A percentile compares a stretch with the other conserved stretches of the same genome.
Conservation (phyloP, 148 eudicot genomes). For the Diospyros kaki region DNA sequence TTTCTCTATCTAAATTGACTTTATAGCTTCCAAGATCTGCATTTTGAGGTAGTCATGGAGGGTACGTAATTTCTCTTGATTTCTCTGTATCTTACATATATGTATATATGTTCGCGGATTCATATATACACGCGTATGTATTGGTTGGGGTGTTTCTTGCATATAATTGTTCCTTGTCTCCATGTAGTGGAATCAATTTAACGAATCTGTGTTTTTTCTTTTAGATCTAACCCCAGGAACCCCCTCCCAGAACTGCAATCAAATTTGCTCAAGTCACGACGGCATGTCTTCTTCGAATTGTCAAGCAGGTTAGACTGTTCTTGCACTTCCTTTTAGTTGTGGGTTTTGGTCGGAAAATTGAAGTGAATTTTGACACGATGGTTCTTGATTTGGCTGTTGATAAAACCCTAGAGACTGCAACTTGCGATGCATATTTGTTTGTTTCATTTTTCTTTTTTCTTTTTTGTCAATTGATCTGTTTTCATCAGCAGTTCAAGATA, state of each 20-base stretch:
- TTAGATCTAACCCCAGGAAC: conserved; percentile 23
- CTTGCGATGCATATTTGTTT: background rate
- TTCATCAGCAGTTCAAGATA: too few relatives aligned
- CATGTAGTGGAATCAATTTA: background rate
- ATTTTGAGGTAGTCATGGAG: conserved; percentile 25
- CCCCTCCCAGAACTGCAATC: conserved; percentile 10
- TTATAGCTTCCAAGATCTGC: conserved; percentile 13
- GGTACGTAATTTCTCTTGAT: conserved; percentile 36
- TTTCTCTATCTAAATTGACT: conserved; percentile 13
- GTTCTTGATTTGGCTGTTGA: conserved; percentile 9
- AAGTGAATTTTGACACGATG: background rate
- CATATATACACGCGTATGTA: too few relatives aligned
- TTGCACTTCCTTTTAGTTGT: background rate
- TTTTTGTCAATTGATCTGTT: too few relatives aligned
- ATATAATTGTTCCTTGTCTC: background rate
- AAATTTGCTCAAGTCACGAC: conserved; percentile 1
- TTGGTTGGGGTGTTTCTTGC: background rate
- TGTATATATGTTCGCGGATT: background rate
- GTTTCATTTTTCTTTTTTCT: background rate
- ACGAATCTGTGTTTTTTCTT: background rate
- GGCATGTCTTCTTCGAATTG: background rate
- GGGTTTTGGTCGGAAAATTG: background rate
- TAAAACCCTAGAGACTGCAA: conserved; percentile 27
- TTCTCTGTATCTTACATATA: background rate
- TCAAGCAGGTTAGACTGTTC: background rate